These are phyloP conservation scores for Colletotrichum theobromicola DNA, from an alignment of 2,329 filamentous ascomycete species.

Conservation along the genomic window DNA sequence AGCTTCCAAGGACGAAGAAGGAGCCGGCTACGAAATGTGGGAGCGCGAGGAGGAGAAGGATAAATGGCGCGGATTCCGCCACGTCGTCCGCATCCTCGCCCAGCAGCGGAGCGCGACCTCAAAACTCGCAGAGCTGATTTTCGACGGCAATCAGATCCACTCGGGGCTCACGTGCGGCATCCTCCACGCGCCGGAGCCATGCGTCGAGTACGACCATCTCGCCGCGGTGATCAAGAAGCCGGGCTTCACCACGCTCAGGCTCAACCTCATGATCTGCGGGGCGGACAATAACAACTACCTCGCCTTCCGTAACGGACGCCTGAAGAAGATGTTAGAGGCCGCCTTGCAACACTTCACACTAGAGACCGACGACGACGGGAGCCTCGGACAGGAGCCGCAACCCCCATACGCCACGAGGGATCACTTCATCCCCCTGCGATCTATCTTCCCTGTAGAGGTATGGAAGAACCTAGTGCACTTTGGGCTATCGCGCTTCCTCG, in stretches of 20 bases:
- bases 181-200: conserved; percentile 27
- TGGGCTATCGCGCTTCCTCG: conserved; percentile 29
- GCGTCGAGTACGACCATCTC: conserved; percentile 29
- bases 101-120: neutral
- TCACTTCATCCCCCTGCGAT: conserved; percentile 25
- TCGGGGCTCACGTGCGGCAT: conserved; percentile 36
- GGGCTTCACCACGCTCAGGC: conserved; percentile 30
- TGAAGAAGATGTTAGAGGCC: conserved; percentile 23
- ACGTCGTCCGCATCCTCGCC: conserved; percentile 30
- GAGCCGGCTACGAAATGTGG: neutral
- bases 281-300: conserved; percentile 6
- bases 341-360: conserved; percentile 29
- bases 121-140: conserved; percentile 36
- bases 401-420: neutral
- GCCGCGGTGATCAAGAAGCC: conserved; percentile 26
- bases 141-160: conserved; percentile 33
- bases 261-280: conserved; percentile 25
- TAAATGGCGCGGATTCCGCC: conserved; percentile 35
- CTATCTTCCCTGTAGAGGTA: conserved; percentile 33
- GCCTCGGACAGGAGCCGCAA: neutral
- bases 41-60: conserved; percentile 21
- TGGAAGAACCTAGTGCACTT: conserved; percentile 36
- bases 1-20: neutral
- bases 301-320: conserved; percentile 18
- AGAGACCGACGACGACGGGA: conserved; percentile 6